Conservation (phyloP, 1,139 yeast genomes). For the Entelexis sorbosivorans region DNA sequence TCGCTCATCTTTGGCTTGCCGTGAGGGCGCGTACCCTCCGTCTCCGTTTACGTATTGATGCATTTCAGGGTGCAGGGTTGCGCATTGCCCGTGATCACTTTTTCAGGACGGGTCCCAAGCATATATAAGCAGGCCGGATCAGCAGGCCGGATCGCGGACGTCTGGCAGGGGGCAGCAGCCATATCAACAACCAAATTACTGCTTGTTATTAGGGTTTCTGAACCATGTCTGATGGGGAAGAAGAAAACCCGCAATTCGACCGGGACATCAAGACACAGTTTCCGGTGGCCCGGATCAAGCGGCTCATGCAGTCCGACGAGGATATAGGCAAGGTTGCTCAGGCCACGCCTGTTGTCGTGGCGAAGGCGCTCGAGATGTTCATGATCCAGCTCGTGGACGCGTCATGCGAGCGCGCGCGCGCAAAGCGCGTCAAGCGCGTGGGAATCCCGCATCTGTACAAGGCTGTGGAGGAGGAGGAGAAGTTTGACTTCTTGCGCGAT, state of each 20-base stretch:
- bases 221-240: conserved; percentile 11
- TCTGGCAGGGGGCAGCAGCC: too few relatives aligned
- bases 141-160: not conserved
- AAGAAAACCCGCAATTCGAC: conserved; percentile 20
- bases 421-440: conserved; percentile 68
- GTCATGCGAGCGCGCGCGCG: conserved; percentile 65
- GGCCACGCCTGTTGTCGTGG: conserved; percentile 94
- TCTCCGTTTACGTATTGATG: not conserved
- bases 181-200: too few relatives aligned
- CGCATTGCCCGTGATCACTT: conserved; percentile 7
- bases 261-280: conserved; percentile 72
- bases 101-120: not conserved
- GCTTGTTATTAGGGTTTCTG: conserved; percentile 2
- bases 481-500: conserved; percentile 81
- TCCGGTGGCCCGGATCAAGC: conserved; percentile 93
- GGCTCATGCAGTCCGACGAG: conserved; percentile 95
- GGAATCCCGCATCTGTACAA: conserved; percentile 72
- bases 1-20: conserved; percentile 37
- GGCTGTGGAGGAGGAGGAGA: conserved; percentile 78
- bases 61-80: conserved; percentile 3
- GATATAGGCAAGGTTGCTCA: conserved; percentile 98
- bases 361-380: conserved; percentile 85
- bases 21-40: not conserved
- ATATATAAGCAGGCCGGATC: conserved; percentile 5
- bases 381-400: conserved; percentile 83